Evolutionary conservation across 768 basidiomycete species (phyloP).

Genomic region (Gyrodon lividus): DNA sequence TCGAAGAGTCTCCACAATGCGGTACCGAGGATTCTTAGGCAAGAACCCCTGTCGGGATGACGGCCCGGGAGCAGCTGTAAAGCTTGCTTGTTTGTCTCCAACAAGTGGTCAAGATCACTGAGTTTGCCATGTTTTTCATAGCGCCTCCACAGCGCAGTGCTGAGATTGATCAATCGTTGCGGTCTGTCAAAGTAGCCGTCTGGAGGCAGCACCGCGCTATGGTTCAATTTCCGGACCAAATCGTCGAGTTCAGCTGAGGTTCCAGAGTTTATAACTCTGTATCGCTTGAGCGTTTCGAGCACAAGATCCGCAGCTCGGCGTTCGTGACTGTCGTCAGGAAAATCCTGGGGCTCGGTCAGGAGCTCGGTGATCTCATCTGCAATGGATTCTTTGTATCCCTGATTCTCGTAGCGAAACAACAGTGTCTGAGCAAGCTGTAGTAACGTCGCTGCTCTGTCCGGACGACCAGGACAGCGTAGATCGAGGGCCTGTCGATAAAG

Average conservation of each 20-base stretch:
- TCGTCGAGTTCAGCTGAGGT: neutral
- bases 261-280: neutral
- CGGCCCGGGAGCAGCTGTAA: neutral
- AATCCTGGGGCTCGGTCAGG: neutral
- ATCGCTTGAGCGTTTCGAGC: neutral
- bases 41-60: neutral
- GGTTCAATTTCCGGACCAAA: neutral
- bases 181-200: conserved; percentile 1
- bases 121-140: neutral
- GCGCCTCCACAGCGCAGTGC: conserved; percentile 1
- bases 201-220: neutral
- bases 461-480: neutral
- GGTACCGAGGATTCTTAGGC: neutral
- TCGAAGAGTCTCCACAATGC: neutral
- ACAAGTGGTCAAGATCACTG: neutral
- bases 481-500: conserved; percentile 8
- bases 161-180: neutral
- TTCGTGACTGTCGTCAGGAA: neutral
- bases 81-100: neutral
- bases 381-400: neutral
- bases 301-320: conserved; percentile 4
- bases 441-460: conserved; percentile 7
- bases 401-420: neutral
- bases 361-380: neutral
- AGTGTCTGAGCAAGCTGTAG: conserved; percentile 9